Evolutionary conservation across 2,329 filamentous ascomycete genomes (phyloP).

Genomic region (Aspergillus sp.): DNA sequence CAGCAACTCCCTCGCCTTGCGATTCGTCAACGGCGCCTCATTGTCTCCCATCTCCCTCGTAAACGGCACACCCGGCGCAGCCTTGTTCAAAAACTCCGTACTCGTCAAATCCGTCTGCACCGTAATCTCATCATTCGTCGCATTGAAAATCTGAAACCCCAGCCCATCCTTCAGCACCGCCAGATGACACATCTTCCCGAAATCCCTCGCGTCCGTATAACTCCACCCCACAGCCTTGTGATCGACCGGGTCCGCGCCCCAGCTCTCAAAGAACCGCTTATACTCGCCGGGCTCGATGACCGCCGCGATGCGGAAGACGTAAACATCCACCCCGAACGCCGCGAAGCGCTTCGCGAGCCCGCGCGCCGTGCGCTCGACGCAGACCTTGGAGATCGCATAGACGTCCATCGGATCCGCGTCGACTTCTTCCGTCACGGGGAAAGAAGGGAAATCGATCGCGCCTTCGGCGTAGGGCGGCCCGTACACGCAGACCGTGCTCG

Average conservation of each 20-base stretch:
- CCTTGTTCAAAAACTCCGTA: conserved; percentile 55
- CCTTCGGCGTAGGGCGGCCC: conserved; percentile 67
- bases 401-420: conserved; percentile 66
- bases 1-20: conserved; percentile 62
- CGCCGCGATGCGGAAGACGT: conserved; percentile 64
- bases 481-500: conserved; percentile 63
- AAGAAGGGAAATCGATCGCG: conserved; percentile 59
- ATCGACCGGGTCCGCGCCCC: conserved; percentile 55
- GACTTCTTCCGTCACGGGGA: conserved; percentile 63
- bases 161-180: conserved; percentile 58
- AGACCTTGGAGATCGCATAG: conserved; percentile 65
- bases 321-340: conserved; percentile 57
- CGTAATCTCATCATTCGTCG: conserved; percentile 66
- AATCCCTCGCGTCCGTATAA: conserved; percentile 64
- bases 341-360: conserved; percentile 59
- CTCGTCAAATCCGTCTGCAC: conserved; percentile 54
- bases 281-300: conserved; percentile 68
- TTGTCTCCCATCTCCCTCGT: conserved; percentile 61
- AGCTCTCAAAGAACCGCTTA: conserved; percentile 54
- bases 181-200: conserved; percentile 65
- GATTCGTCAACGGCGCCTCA: conserved; percentile 65
- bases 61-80: conserved; percentile 55
- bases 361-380: conserved; percentile 61
- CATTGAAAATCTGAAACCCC: conserved; percentile 68
- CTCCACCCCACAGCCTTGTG: conserved; percentile 65